Conservation (phyloP, 345 rosid species). For the Eutrema yunnanense region DNA sequence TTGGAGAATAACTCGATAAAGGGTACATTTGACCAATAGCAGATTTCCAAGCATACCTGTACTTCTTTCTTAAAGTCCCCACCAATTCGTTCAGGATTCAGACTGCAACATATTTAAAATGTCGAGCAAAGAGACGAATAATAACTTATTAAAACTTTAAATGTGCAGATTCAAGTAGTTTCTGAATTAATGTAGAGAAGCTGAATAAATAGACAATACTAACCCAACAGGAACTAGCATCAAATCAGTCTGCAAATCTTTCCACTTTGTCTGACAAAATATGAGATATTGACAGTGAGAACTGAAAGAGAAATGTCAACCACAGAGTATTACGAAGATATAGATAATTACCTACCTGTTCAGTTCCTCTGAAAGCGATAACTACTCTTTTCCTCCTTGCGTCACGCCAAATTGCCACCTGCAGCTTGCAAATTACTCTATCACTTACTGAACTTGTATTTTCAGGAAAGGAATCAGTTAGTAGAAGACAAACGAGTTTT, state of each 20-base stretch:
- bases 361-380: constrained; percentile 95
- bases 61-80: constrained; percentile 94
- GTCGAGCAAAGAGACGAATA: not conserved
- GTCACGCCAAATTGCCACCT: constrained; percentile 99
- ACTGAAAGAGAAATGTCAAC: constrained; percentile 4
- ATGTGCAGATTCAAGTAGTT: not conserved
- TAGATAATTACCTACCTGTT: constrained; percentile 56
- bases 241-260: constrained; percentile 88
- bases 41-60: constrained; percentile 44
- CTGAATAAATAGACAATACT: constrained; percentile 20
- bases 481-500: constrained; percentile 17
- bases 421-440: constrained; percentile 28
- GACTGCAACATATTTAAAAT: constrained; percentile 32
- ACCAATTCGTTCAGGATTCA: constrained; percentile 92
- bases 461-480: not conserved
- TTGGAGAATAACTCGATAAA: not conserved
- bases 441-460: not conserved
- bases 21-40: not conserved
- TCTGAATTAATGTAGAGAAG: not conserved
- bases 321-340: constrained; percentile 2
- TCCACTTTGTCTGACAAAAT: constrained; percentile 74
- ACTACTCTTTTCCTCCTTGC: constrained; percentile 66
- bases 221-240: constrained; percentile 92
- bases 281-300: constrained; percentile 16
- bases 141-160: constrained; percentile 9